phyloP scores from a whole-genome alignment of 169 alveolate genomes.

The Eimeria acervulina region DNA sequence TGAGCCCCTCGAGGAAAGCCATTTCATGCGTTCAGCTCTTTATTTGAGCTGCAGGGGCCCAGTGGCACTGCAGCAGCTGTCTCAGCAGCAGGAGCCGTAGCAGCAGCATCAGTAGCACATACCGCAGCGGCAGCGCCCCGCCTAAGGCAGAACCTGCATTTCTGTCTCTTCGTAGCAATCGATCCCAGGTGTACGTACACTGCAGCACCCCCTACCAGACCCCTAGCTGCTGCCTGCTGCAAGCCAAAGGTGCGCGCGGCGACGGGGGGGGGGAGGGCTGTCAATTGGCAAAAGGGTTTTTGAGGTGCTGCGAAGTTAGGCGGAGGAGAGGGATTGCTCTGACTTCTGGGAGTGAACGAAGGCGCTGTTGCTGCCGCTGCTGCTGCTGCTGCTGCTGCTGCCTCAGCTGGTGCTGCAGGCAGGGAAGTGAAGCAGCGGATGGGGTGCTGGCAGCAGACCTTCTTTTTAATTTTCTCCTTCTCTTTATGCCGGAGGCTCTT shows the following conservation, averaged over 20 bases:
- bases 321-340: not conserved
- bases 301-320: not conserved
- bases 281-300: not conserved
- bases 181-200: not conserved
- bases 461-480: not conserved
- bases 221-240: not conserved
- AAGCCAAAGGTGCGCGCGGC: not conserved
- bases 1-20: not conserved
- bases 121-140: not conserved
- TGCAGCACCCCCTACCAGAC: not conserved
- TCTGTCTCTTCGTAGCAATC: not conserved
- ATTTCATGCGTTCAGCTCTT: not conserved
- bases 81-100: conserved; percentile 9
- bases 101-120: not conserved
- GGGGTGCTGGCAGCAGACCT: not conserved
- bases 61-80: not conserved
- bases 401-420: not conserved
- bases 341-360: not conserved
- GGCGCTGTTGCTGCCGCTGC: not conserved
- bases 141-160: not conserved
- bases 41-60: not conserved
- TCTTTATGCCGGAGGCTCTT: not conserved
- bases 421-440: not conserved
- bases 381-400: conserved; percentile 4
- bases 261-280: conserved; percentile 37